Base-by-base conservation (phyloP, 1,284 basidiomycete genomes). In the Marasmius fiardii region DNA sequence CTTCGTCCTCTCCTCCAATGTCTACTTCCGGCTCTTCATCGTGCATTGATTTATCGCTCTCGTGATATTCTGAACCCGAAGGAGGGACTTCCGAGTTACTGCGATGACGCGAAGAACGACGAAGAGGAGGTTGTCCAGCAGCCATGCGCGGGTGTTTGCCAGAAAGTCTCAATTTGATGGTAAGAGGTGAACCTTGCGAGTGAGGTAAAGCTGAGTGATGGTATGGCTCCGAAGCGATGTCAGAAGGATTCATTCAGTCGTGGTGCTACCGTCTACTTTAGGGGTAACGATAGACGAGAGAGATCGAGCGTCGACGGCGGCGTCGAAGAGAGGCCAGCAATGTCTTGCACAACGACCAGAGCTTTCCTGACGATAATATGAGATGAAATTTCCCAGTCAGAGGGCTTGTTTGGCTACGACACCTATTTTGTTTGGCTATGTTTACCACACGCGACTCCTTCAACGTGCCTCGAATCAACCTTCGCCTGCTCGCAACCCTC, bases 31-130 rank as follows among this genome's bases (percentile, higher is more conserved):
- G 56, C 28, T 65, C 63, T 53, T 61, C 65, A 1, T 64, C 62
- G 51, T 43, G 57, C 51, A 49, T 61, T 20, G 67, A 66, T 57
- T 65, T 67, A 60, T 79, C 74, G 57, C 82, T 85, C 58, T 73
- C 79, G 61, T 82, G 76, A 65, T 88, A 88, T 62, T 87, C 84
- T 26, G 86, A 88, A 47, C 84, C 82, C 23, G 86, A 87, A n/a
- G 80, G 67, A 11, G 11, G n/a, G 33, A 24, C n/a, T 12, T 34
- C 41, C 5, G 55, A 52, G 23, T 20, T 51, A 43, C 44, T 48
- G 33, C 43, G 28, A 41, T 28, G 44, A 43, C 55, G 51, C 26
- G 55, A 53, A 43, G 55, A 57, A 14, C 55, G 51, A 31, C 55
- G 55, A 26, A 57, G 34, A 5, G 41, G 21, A 43, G 35, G 28